Percentiles rank a stretch among this genome's conserved stretches.
Conservation (phyloP, 371 early-diverging fungal species). For the Apophysomyces trapeziformis region DNA sequence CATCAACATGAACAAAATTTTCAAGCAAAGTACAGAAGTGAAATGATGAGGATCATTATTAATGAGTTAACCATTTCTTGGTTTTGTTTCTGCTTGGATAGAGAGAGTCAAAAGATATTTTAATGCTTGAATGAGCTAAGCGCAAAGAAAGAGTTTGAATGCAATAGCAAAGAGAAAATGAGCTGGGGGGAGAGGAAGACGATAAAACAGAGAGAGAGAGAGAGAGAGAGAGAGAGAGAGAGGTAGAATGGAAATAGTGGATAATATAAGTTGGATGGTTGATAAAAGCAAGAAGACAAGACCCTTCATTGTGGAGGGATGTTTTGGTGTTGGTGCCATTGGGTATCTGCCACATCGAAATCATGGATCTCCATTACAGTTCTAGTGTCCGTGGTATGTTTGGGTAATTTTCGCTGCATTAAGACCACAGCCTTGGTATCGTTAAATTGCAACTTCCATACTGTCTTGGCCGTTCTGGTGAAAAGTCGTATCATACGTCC, state of each 20-base stretch:
- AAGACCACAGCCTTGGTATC: slow-evolving; percentile 67
- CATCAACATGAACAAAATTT: too few species aligned
- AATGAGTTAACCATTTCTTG: too few species aligned
- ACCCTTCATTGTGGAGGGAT: too few species aligned
- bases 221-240: slow-evolving; percentile 8
- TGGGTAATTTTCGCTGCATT: slow-evolving; percentile 50
- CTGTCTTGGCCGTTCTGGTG: slow-evolving; percentile 60
- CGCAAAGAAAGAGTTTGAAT: too few species aligned
- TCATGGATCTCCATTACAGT: slow-evolving; percentile 60
- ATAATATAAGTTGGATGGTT: neutral
- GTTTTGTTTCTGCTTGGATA: too few species aligned
- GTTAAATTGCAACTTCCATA: slow-evolving; percentile 68
- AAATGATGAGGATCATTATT: too few species aligned
- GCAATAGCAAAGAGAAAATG: too few species aligned
- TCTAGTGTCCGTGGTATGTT: slow-evolving; percentile 32
- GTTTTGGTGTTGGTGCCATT: neutral
- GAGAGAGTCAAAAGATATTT: too few species aligned
- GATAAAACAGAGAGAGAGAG: too few species aligned
- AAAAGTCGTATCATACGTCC: slow-evolving; percentile 77
- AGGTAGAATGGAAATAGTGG: neutral
- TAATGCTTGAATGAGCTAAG: too few species aligned
- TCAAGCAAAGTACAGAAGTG: too few species aligned
- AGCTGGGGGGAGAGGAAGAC: too few species aligned
- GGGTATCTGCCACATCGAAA: slow-evolving; percentile 37
- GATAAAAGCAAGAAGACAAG: neutral